Evolutionary conservation across 2,329 filamentous ascomycete species (phyloP).

Genomic region (Penicillium frequentans): DNA sequence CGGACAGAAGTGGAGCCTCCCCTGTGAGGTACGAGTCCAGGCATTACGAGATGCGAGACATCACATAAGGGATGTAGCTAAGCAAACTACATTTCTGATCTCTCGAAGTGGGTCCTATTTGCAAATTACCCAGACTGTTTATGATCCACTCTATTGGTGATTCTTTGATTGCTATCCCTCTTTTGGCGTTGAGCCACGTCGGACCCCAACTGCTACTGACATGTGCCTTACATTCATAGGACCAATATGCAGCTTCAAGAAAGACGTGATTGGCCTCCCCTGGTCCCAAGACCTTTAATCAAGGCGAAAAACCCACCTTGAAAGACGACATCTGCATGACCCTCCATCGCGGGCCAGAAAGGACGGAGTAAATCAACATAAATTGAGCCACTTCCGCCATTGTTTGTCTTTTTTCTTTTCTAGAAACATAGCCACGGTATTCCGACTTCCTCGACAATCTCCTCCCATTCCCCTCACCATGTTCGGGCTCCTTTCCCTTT

Average conservation of each 20-base stretch:
- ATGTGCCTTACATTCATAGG: slow-evolving; percentile 28
- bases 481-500: slow-evolving; percentile 24
- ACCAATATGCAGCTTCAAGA: slow-evolving; percentile 9
- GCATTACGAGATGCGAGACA: slow-evolving; percentile 16
- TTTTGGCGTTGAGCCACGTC: slow-evolving; percentile 16
- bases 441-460: slow-evolving; percentile 4
- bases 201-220: slow-evolving; percentile 17
- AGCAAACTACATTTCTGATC: slow-evolving; percentile 9
- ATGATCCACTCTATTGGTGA: slow-evolving; percentile 11
- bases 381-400: slow-evolving; percentile 10
- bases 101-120: slow-evolving; percentile 12
- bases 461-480: slow-evolving; percentile 11
- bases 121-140: slow-evolving; percentile 10
- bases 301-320: slow-evolving; percentile 10
- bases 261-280: slow-evolving; percentile 18
- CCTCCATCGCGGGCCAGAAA: slow-evolving; percentile 2
- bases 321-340: slow-evolving; percentile 17
- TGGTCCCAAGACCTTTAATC: slow-evolving; percentile 17
- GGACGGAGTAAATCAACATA: slow-evolving; percentile 10
- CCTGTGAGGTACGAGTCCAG: not conserved
- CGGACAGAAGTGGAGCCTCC: not conserved
- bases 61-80: slow-evolving; percentile 21
- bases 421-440: not conserved
- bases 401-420: not conserved
- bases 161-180: slow-evolving; percentile 13